phyloP scores from a whole-genome alignment of 108 stramenopile species.

The Nitzschia putrida region DNA sequence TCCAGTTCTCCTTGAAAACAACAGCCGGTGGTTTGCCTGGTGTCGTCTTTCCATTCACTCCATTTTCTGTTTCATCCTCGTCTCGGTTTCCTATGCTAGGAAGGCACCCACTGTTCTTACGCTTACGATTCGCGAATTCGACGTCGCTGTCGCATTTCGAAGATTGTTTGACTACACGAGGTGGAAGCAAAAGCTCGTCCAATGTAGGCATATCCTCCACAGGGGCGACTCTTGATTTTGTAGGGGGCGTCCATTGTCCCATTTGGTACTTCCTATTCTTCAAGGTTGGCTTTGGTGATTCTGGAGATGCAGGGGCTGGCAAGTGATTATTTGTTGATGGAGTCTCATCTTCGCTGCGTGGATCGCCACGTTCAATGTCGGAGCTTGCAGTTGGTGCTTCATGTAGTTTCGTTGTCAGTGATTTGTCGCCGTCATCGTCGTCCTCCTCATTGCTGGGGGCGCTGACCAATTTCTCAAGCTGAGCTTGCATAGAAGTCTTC shows the following conservation, averaged over 20 bases:
- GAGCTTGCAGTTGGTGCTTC: constrained; percentile 15
- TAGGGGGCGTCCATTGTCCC: constrained; percentile 60
- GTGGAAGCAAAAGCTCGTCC: constrained; percentile 15
- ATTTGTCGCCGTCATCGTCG: constrained; percentile 16
- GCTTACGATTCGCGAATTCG: background rate
- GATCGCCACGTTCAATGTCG: constrained; percentile 31
- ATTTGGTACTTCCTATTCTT: constrained; percentile 33
- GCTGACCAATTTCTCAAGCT: constrained; percentile 17
- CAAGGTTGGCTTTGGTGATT: background rate
- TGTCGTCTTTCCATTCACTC: constrained; percentile 19
- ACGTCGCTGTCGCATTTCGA: background rate
- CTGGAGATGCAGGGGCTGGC: background rate
- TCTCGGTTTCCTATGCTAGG: constrained; percentile 11
- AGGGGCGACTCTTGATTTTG: background rate
- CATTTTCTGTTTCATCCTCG: constrained; percentile 26
- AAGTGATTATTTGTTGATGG: constrained; percentile 4
- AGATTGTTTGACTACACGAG: background rate
- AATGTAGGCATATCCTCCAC: constrained; percentile 1
- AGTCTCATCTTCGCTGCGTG: background rate
- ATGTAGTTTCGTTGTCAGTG: too few relatives aligned
- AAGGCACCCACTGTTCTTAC: constrained; percentile 6
- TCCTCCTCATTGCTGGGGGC: constrained; percentile 14
- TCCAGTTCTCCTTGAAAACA: constrained; percentile 94
- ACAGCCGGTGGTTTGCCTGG: constrained; percentile 64
- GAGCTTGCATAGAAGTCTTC: constrained; percentile 34